phyloP scores from a whole-genome alignment of 352 stramenopile genomes.

The Phytophthora fragariaefolia region DNA sequence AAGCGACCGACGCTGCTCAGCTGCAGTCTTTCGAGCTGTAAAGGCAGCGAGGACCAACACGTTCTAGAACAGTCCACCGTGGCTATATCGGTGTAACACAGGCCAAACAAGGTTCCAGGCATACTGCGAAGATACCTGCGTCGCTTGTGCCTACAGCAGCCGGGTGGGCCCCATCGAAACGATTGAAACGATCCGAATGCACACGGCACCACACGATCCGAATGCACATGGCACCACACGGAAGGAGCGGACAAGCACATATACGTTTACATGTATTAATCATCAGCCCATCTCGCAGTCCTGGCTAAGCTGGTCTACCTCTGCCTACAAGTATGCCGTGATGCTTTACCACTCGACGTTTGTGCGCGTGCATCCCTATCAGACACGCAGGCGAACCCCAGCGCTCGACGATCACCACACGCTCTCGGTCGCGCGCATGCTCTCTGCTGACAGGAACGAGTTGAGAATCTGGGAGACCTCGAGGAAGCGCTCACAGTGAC shows the following conservation, averaged over 20 bases:
- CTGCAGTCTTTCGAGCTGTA: not conserved
- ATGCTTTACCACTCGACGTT: not conserved
- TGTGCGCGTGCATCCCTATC: not conserved
- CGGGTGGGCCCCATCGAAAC: not conserved
- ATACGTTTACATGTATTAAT: slow-evolving; percentile 11
- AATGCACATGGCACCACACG: not conserved
- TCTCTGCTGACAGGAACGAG: slow-evolving; percentile 57
- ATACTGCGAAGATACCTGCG: too few species aligned
- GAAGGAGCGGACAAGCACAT: not conserved
- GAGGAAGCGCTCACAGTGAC: slow-evolving; percentile 55
- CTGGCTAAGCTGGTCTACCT: not conserved
- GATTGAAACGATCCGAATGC: not conserved
- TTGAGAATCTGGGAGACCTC: slow-evolving; percentile 58
- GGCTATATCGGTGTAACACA: too few species aligned
- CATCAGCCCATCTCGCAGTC: not conserved
- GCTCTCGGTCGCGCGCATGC: slow-evolving; percentile 21
- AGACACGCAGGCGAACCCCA: too few species aligned
- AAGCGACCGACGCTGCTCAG: slow-evolving; percentile 4
- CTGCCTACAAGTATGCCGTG: not conserved
- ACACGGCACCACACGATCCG: not conserved
- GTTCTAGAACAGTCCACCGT: not conserved
- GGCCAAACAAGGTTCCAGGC: too few species aligned
- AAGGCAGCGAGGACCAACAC: not conserved
- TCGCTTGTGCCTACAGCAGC: not conserved
- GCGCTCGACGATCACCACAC: slow-evolving; percentile 22